A percentile compares a stretch with the other conserved stretches of the same genome.
Evolutionary conservation across 768 basidiomycete species (phyloP).

Genomic region (Hypholoma fasciculare): DNA sequence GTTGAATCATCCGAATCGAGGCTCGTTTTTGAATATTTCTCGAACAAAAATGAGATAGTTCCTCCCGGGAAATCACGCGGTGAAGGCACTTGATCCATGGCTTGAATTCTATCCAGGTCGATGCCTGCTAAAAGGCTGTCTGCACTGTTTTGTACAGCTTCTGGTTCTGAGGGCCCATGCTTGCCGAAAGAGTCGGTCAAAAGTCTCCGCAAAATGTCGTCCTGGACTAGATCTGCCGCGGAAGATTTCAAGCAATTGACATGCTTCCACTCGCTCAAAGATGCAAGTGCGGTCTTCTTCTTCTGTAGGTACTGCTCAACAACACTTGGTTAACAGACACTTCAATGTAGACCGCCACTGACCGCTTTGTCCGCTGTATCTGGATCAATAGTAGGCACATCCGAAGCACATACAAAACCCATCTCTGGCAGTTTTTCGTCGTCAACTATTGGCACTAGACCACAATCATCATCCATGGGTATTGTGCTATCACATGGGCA

Average conservation of each 20-base stretch:
- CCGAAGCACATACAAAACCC: conserved; percentile 69
- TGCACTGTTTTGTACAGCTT: background rate
- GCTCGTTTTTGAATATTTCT: conserved; percentile 36
- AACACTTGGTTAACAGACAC: conserved; percentile 6
- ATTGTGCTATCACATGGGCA: conserved; percentile 59
- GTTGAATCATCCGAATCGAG: background rate
- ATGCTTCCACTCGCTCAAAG: conserved; percentile 83
- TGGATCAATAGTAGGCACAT: conserved; percentile 46
- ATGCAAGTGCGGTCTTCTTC: conserved; percentile 67
- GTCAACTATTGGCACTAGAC: background rate
- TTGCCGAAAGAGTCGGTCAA: conserved; percentile 5
- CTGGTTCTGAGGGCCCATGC: background rate
- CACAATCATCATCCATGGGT: background rate
- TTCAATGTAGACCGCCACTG: conserved; percentile 14
- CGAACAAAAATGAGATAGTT: conserved; percentile 76
- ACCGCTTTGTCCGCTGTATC: conserved; percentile 57
- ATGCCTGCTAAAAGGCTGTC: conserved; percentile 24
- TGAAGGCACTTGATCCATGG: conserved; percentile 30
- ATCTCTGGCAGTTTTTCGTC: conserved; percentile 27
- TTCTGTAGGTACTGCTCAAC: conserved; percentile 57
- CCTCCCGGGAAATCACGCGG: conserved; percentile 57
- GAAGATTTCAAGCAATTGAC: conserved; percentile 64
- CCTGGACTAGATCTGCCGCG: conserved; percentile 54
- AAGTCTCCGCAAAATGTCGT: conserved; percentile 56
- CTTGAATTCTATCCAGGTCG: conserved; percentile 46